phyloP scores from a whole-genome alignment of 2,329 filamentous ascomycete species.

The Dactylellina parvicollis region DNA sequence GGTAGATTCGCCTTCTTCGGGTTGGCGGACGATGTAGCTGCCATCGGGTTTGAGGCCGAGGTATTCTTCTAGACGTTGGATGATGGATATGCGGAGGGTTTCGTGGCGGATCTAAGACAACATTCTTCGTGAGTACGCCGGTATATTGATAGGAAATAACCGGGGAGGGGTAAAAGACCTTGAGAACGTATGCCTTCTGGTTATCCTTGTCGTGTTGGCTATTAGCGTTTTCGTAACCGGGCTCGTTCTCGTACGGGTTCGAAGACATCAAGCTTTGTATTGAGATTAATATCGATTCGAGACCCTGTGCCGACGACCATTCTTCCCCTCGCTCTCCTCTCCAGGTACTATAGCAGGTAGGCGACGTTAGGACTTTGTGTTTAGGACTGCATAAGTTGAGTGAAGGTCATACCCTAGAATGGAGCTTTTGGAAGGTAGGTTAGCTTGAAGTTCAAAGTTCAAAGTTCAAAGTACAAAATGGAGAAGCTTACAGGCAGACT shows the following conservation, averaged over 20 bases:
- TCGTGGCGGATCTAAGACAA: conserved; percentile 85
- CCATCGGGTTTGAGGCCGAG: conserved; percentile 72
- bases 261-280: conserved; percentile 95
- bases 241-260: conserved; percentile 96
- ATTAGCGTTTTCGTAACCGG: conserved; percentile 84
- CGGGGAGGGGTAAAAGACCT: conserved; percentile 66
- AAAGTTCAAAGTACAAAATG: background rate
- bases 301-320: conserved; percentile 94
- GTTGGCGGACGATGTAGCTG: conserved; percentile 59
- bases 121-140: background rate
- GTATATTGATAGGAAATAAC: background rate
- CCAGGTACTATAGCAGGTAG: conserved; percentile 76
- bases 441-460: conserved; percentile 28
- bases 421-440: conserved; percentile 67
- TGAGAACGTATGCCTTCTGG: conserved; percentile 79
- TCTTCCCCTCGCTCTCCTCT: conserved; percentile 87
- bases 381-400: background rate
- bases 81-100: conserved; percentile 83
- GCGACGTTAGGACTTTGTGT: conserved; percentile 1
- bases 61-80: conserved; percentile 83
- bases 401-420: conserved; percentile 76
- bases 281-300: conserved; percentile 92
- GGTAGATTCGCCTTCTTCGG: conserved; percentile 60
- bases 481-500: conserved; percentile 79
- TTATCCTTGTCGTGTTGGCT: conserved; percentile 75